Evolutionary conservation across 768 basidiomycete species (phyloP), one percentile per base, ranked within the genome.

Genomic region (Xerocomus potaroensis): DNA sequence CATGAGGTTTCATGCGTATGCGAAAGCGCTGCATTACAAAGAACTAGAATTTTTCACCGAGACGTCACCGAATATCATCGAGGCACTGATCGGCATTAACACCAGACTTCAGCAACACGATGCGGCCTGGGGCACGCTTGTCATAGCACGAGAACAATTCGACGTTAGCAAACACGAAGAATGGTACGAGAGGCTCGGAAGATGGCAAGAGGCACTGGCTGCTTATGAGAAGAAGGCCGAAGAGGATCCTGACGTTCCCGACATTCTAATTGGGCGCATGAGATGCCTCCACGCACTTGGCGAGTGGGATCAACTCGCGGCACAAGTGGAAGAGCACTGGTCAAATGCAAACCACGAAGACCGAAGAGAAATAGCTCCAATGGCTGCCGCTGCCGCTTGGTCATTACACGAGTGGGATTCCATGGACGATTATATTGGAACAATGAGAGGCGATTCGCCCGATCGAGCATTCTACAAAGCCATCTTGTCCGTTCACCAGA

Each of bases 371-470:
- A 96, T 98, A 53, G 93, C 96, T 0, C 94, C 96, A 0, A 86
- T 99, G 75, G 96, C 95, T 0, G 91, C 96, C 1, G 94, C 95
- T 0, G 95, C 96, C 1, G 91, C 93, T 2, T 99, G 96, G 95
- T 91, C 91, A 2, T 69, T 97, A 47, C 84, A 87, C 53, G 94
- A 97, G 57, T 99, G 96, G 96, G 93, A 97, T 57, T 78, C 84
- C 3, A 99, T 99, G 96, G 96, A 98, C 36, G 84, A 92, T 56
- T 98, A 96, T 63, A 95, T 99, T 45, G 75, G 79, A 5, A 88
- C 87, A 3, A 95, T 99, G 91, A 91, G 89, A 63, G 68, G 75
- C 21, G 95, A 97, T 62, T 93, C 94, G 3, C 81, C 93, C 0
- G 96, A 99, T 66, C 79, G 92, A 22, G 87, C 89, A 6, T 99